phyloP scores from a whole-genome alignment of 2,329 filamentous ascomycete species.

The Pestalotiopsis sp. region DNA sequence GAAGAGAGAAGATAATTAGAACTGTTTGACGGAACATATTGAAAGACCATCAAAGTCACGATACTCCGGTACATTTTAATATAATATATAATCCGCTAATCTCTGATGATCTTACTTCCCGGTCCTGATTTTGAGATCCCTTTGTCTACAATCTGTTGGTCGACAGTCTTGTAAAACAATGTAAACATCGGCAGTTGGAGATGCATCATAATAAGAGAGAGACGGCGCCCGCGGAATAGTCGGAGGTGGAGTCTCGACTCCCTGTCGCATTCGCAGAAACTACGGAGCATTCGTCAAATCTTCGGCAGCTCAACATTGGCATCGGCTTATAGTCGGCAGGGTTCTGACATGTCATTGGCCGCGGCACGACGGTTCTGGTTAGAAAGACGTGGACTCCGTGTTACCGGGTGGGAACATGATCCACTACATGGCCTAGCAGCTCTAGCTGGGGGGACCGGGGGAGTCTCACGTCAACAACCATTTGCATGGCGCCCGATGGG shows the following conservation, averaged over 20 bases:
- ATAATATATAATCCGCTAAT: too few species aligned
- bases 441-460: not conserved
- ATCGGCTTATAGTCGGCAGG: constrained; percentile 9
- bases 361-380: not conserved
- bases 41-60: not conserved
- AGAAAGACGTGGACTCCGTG: not conserved
- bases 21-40: not conserved
- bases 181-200: not conserved
- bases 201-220: not conserved
- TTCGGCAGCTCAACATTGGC: not conserved
- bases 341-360: not conserved
- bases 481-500: not conserved
- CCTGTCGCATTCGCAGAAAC: constrained; percentile 3
- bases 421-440: not conserved
- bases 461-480: not conserved
- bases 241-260: not conserved
- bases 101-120: too few species aligned
- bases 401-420: not conserved
- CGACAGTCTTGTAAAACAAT: too few species aligned
- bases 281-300: constrained; percentile 1
- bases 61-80: too few species aligned
- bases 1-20: not conserved
- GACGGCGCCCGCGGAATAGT: not conserved
- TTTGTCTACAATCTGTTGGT: too few species aligned
- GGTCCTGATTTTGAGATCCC: too few species aligned